phyloP scores from a whole-genome alignment of 75 land plant species.

The Selaginella tamariscina region DNA sequence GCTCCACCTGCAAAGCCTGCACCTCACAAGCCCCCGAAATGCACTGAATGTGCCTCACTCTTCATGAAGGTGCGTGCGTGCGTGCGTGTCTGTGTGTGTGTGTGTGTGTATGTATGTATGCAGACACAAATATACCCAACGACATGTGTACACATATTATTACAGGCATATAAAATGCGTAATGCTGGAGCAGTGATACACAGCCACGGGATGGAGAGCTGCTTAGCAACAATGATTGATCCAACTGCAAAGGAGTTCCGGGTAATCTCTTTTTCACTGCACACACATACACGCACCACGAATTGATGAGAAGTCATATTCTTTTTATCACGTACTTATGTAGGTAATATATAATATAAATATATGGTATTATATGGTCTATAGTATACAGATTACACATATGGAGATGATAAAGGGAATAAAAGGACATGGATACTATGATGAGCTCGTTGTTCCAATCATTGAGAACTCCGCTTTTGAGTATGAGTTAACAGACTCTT shows the following conservation, averaged over 20 bases:
- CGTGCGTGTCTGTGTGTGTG: too few species aligned
- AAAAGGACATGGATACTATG: slow-evolving; percentile 93
- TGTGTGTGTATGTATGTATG: too few species aligned
- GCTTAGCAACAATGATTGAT: slow-evolving; percentile 83
- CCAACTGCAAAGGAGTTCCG: slow-evolving; percentile 76
- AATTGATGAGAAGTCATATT: too few species aligned
- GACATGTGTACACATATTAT: too few species aligned
- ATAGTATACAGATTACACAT: slow-evolving; percentile 66
- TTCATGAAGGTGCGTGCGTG: slow-evolving; percentile 96
- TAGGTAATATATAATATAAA: not conserved
- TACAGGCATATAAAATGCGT: slow-evolving; percentile 84
- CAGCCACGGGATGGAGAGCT: slow-evolving; percentile 93
- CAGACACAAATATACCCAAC: too few species aligned
- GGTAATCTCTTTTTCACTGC: slow-evolving; percentile 30
- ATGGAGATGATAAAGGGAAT: slow-evolving; percentile 99
- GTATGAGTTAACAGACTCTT: slow-evolving; percentile 83
- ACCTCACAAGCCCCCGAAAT: slow-evolving; percentile 89
- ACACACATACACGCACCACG: too few species aligned
- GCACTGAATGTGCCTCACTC: slow-evolving; percentile 90
- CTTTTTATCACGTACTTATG: not conserved
- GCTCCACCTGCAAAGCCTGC: slow-evolving; percentile 58
- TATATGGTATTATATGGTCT: too few species aligned
- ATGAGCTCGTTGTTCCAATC: slow-evolving; percentile 95
- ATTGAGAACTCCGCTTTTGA: slow-evolving; percentile 95
- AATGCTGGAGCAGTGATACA: slow-evolving; percentile 99